These are phyloP conservation scores for Penstemon davidsonii DNA, from an alignment of 257 asterid species.

Conservation along the genomic window DNA sequence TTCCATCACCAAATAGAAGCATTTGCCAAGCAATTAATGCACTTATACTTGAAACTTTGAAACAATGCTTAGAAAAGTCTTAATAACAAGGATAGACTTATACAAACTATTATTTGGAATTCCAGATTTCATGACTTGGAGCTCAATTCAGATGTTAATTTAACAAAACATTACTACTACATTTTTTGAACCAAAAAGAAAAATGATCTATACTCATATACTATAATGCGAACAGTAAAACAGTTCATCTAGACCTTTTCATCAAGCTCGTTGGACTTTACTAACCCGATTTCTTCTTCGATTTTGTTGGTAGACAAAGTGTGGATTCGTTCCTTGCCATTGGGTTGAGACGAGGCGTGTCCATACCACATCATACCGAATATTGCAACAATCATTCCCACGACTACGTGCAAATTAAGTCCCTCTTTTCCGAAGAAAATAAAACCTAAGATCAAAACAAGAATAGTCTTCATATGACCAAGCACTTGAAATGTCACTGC, in stretches of 20 bases:
- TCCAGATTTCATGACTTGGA: too few relatives aligned
- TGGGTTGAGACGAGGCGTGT: conserved; percentile 61
- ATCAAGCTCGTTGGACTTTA: conserved; percentile 37
- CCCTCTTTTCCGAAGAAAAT: conserved; percentile 78
- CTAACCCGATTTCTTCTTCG: conserved; percentile 46
- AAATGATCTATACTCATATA: too few relatives aligned
- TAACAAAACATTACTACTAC: too few relatives aligned
- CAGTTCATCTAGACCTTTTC: conserved; percentile 40
- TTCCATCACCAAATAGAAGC: too few relatives aligned
- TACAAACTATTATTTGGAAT: too few relatives aligned
- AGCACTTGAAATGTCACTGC: conserved; percentile 84
- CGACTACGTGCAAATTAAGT: conserved; percentile 55
- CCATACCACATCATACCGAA: conserved; percentile 80
- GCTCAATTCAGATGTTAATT: too few relatives aligned
- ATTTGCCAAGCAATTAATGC: too few relatives aligned
- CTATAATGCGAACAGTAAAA: too few relatives aligned
- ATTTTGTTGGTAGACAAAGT: conserved; percentile 28
- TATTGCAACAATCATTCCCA: conserved; percentile 68
- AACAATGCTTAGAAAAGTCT: too few relatives aligned
- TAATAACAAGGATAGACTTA: too few relatives aligned
- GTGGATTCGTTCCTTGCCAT: conserved; percentile 57
- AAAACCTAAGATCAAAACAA: conserved; percentile 70
- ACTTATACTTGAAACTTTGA: too few relatives aligned
- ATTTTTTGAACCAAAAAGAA: too few relatives aligned
- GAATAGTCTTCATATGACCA: conserved; percentile 83